These are phyloP conservation scores for Botryosphaeria dothidea DNA, from an alignment of 2,329 filamentous ascomycete species.

Conservation along the genomic window DNA sequence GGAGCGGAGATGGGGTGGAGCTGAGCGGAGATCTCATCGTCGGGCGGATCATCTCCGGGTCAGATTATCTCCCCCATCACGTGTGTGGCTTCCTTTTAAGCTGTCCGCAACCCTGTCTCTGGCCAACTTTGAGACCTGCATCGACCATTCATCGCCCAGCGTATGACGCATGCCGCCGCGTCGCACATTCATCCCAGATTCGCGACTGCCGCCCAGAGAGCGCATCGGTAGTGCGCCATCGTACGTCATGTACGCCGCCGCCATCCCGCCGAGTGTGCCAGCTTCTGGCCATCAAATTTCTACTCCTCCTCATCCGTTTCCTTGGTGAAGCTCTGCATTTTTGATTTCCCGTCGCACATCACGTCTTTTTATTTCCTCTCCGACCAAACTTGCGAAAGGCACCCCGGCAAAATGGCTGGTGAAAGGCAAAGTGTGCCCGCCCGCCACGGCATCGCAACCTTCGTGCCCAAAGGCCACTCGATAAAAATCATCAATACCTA, in stretches of 20 bases:
- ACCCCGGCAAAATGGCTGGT: conserved; percentile 36
- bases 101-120: background rate
- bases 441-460: conserved; percentile 52
- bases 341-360: background rate
- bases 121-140: background rate
- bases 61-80: background rate
- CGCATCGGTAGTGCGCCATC: background rate
- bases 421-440: conserved; percentile 50
- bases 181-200: background rate
- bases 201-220: background rate
- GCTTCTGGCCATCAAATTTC: background rate
- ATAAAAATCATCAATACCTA: conserved; percentile 55
- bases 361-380: background rate
- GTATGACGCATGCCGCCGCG: conserved; percentile 5
- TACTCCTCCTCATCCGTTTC: too few relatives aligned
- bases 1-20: background rate
- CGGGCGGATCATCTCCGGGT: background rate
- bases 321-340: background rate
- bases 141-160: conserved; percentile 4
- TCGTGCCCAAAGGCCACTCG: conserved; percentile 49
- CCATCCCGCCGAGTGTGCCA: background rate
- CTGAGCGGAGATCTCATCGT: background rate
- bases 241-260: conserved; percentile 13
- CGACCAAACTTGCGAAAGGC: conserved; percentile 21
- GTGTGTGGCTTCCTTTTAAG: background rate